Evolutionary conservation across 2,329 filamentous ascomycete species (phyloP), one percentile per base, ranked within the genome.

Genomic region (Bretziella fagacearum): DNA sequence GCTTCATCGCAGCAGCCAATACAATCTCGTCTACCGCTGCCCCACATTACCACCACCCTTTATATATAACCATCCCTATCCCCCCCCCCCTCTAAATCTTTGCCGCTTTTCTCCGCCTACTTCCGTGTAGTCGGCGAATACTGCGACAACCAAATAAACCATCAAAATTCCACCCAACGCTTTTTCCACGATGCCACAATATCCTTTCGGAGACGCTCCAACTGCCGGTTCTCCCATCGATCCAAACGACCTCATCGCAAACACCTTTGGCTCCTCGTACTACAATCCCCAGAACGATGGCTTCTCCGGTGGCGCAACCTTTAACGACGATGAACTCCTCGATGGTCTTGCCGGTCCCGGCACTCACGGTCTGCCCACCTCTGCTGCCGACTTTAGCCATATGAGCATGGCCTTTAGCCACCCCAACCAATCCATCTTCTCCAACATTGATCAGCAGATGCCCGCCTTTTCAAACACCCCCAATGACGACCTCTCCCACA

Each of bases 401-500:
- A 61, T 73, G 53, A 68, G 68, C 47, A 77, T 82, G 61, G 66
- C 67, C 51, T 78, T 71, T 54, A 59, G 64, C 26, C 70, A 74
- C 47, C 48, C 48, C 18, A 43, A 43, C 7, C 39, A 46, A 22
- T 33, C 44, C 17, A 33, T 46, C 15, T 50, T 50, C 18, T 22
- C 37, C 22, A 65, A 65, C 43, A 65, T 80, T 55, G 78, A 83
- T 53, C 66, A 72, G 41, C 78, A 81, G 49, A 77, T 85, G 58
- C 81, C 82, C 57, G 77, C 84, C 52, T 96, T 82, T 62, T 94
- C 89, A 17, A 84, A 84, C 60, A 94, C 87, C 2, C 87, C 89
- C 3, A 89, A 96, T 52, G 85, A 85, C 45, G 81, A 85, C 46
- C 86, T 89, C 4, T 89, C 94, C 51, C 84, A 93, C 58, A 95